These are phyloP conservation scores for Peribolospora kevripleyi DNA, from an alignment of 768 basidiomycete genomes.

Conservation along the genomic window DNA sequence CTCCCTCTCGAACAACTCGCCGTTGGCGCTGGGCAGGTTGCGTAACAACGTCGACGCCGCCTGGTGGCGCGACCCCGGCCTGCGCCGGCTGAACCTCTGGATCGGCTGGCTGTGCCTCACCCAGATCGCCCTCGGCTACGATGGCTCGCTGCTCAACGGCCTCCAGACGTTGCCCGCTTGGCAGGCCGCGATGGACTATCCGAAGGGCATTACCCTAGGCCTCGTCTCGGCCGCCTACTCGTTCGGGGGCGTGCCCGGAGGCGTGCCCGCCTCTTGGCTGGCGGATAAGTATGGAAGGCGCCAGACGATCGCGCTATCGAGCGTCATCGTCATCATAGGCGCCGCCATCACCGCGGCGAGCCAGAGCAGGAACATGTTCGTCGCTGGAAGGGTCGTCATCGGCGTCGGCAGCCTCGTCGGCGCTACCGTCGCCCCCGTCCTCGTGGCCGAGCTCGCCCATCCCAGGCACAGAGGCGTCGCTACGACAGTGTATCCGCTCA, in stretches of 20 bases:
- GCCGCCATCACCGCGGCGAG: background rate
- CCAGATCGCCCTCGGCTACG: background rate
- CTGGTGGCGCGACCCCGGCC: no score
- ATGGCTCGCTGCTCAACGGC: constrained; percentile 9
- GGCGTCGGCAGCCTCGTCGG: constrained; percentile 4
- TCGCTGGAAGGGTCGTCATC: constrained; percentile 6
- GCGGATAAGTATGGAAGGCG: background rate
- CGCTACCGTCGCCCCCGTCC: constrained; percentile 4
- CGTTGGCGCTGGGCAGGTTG: no score
- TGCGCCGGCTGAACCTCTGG: no score
- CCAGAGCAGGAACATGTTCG: constrained; percentile 1
- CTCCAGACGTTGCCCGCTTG: constrained; percentile 11
- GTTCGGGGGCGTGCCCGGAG: background rate
- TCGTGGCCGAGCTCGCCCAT: constrained; percentile 22
- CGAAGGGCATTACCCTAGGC: constrained; percentile 10
- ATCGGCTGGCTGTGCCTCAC: background rate
- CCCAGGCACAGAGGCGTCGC: constrained; percentile 12
- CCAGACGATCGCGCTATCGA: background rate
- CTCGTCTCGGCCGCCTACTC: constrained; percentile 9
- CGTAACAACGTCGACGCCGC: no score
- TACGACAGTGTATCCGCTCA: background rate
- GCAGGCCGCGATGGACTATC: constrained; percentile 10
- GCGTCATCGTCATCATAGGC: constrained; percentile 1
- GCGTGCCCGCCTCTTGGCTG: background rate
- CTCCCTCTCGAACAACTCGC: no score